Conservation (phyloP, 495 filamentous ascomycete genomes). For the Arthonia radiata region DNA sequence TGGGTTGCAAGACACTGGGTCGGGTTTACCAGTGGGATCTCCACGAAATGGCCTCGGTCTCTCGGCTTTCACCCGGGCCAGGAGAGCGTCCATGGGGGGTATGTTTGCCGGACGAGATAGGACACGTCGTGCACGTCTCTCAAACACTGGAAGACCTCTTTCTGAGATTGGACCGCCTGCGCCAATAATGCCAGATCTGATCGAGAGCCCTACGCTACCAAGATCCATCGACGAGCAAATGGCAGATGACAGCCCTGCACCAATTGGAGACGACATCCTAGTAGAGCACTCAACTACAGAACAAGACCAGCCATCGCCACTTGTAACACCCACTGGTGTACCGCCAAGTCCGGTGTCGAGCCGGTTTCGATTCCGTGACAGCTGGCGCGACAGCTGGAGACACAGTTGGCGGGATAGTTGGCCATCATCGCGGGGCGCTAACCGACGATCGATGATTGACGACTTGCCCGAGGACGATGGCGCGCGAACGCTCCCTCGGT, state of each 20-base stretch:
- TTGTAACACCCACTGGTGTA: no score
- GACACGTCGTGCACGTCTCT: slow-evolving; percentile 25
- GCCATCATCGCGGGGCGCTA: slow-evolving; percentile 5
- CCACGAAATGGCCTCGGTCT: no score
- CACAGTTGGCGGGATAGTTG: slow-evolving; percentile 1
- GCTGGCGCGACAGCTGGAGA: not conserved
- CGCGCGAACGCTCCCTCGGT: slow-evolving; percentile 4
- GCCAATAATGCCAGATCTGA: no score
- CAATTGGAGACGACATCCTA: slow-evolving; percentile 16
- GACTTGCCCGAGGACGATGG: not conserved
- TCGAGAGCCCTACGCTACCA: no score
- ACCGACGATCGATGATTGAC: slow-evolving; percentile 12
- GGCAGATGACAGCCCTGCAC: slow-evolving; percentile 1
- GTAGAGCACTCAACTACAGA: slow-evolving; percentile 14
- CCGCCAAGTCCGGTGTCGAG: slow-evolving; percentile 17
- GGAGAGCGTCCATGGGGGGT: slow-evolving; percentile 25
- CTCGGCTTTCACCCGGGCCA: no score
- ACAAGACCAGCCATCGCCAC: no score
- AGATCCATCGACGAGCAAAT: slow-evolving; percentile 7
- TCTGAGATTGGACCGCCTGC: no score
- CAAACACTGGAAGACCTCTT: slow-evolving; percentile 13
- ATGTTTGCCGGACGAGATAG: slow-evolving; percentile 17
- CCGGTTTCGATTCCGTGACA: slow-evolving; percentile 1
- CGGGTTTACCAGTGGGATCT: slow-evolving; percentile 24
- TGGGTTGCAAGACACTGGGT: slow-evolving; percentile 13